These are phyloP conservation scores for Paecilomyces variotii DNA, from an alignment of 2,329 filamentous ascomycete species.

Conservation along the genomic window DNA sequence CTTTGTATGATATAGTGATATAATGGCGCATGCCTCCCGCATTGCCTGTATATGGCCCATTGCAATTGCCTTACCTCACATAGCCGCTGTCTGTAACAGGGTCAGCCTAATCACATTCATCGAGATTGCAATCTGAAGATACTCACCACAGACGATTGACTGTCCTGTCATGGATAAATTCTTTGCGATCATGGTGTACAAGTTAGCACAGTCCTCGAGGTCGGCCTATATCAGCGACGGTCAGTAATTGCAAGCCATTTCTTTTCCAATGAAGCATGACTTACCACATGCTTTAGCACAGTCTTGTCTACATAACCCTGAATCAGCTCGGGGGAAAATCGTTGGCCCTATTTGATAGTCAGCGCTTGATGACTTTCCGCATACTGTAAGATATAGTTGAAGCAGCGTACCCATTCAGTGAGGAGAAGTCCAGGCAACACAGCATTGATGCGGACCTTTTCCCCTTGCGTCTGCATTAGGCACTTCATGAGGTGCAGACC, in stretches of 20 bases:
- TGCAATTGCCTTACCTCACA: conserved; percentile 7
- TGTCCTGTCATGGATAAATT: conserved; percentile 42
- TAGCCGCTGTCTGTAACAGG: conserved; percentile 24
- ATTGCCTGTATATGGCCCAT: background rate
- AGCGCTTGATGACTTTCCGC: background rate
- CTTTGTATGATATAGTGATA: background rate
- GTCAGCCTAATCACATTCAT: conserved; percentile 6
- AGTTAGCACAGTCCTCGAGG: conserved; percentile 35
- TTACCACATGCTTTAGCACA: conserved; percentile 51
- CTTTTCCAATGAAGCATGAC: conserved; percentile 9
- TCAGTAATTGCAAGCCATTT: conserved; percentile 6
- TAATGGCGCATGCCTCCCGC: background rate
- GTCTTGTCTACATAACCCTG: conserved; percentile 47
- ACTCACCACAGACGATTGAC: conserved; percentile 35
- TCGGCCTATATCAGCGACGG: conserved; percentile 21
- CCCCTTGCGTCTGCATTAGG: conserved; percentile 53
- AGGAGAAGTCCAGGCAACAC: conserved; percentile 57
- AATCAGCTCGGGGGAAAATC: conserved; percentile 52
- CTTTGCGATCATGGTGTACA: conserved; percentile 33
- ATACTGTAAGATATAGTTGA: background rate
- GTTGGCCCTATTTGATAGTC: conserved; percentile 39
- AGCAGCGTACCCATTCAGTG: conserved; percentile 55
- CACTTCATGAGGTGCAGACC: conserved; percentile 60
- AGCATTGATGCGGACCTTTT: conserved; percentile 57
- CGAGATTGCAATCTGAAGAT: background rate